These are phyloP conservation scores for Neurospora cerealis DNA, from an alignment of 495 filamentous ascomycete species.

Conservation along the genomic window DNA sequence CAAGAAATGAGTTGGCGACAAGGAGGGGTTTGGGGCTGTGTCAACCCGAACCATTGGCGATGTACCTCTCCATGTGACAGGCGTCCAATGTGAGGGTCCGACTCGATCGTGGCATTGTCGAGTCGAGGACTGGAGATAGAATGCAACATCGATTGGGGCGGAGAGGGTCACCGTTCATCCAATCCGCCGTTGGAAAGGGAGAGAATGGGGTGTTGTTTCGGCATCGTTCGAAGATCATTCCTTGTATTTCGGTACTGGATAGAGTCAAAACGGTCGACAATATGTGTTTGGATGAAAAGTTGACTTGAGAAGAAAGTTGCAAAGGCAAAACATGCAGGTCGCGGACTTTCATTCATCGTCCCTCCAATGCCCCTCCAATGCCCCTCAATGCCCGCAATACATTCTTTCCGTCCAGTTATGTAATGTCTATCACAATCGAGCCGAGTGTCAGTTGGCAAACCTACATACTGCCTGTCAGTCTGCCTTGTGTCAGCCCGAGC, in stretches of 20 bases:
- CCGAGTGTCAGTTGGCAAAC: not conserved
- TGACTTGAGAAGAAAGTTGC: not conserved
- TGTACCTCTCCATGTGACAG: not conserved
- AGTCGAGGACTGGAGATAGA: not conserved
- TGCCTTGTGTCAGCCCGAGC: too few species aligned
- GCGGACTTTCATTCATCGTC: not conserved
- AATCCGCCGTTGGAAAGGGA: not conserved
- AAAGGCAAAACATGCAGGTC: not conserved
- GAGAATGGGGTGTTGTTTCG: not conserved
- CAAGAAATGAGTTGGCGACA: not conserved
- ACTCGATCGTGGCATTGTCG: not conserved
- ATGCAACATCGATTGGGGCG: not conserved
- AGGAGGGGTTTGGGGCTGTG: not conserved
- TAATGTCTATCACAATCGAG: not conserved
- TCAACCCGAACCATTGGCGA: not conserved
- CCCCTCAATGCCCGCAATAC: not conserved
- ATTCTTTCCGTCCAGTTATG: not conserved
- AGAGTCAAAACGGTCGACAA: too few species aligned
- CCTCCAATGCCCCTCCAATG: not conserved
- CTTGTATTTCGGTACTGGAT: not conserved
- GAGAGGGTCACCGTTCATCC: not conserved
- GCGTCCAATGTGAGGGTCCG: not conserved
- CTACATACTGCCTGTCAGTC: not conserved
- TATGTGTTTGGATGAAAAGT: not conserved
- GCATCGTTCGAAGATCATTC: not conserved